phyloP scores from a whole-genome alignment of 805 yeast species.

The Allodekkera sacchari region DNA sequence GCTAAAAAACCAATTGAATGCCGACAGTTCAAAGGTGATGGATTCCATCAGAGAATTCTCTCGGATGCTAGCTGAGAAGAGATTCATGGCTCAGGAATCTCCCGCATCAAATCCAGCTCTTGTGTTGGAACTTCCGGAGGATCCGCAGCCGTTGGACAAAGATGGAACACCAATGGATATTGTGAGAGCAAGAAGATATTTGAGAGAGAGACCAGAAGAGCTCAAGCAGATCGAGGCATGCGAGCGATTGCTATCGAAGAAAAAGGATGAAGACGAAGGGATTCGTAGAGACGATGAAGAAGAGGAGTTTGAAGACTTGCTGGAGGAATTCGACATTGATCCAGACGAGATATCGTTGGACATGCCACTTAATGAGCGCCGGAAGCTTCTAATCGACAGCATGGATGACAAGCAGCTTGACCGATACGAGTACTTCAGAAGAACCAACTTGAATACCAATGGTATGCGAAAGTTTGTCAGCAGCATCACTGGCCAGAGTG shows the following conservation, averaged over 20 bases:
- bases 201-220: slow-evolving; percentile 17
- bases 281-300: slow-evolving; percentile 16
- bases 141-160: slow-evolving; percentile 2
- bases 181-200: slow-evolving; percentile 16
- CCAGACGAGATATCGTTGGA: slow-evolving; percentile 26
- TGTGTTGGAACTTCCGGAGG: too few relatives aligned
- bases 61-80: too few relatives aligned
- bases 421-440: slow-evolving; percentile 76
- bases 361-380: slow-evolving; percentile 45
- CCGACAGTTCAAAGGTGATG: too few relatives aligned
- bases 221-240: slow-evolving; percentile 14
- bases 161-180: slow-evolving; percentile 19
- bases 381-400: slow-evolving; percentile 56
- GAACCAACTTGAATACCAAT: slow-evolving; percentile 65
- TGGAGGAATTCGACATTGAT: slow-evolving; percentile 23
- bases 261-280: slow-evolving; percentile 23
- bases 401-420: slow-evolving; percentile 79
- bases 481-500: slow-evolving; percentile 68
- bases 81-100: too few relatives aligned
- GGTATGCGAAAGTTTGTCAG: slow-evolving; percentile 78
- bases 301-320: slow-evolving; percentile 22
- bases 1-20: too few relatives aligned
- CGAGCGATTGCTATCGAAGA: slow-evolving; percentile 15
- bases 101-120: too few relatives aligned
- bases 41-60: too few relatives aligned